Percentiles rank a stretch among this genome's conserved stretches.
Evolutionary conservation across 1,284 basidiomycete species (phyloP).

Genomic region (Cryptococcus sp.): DNA sequence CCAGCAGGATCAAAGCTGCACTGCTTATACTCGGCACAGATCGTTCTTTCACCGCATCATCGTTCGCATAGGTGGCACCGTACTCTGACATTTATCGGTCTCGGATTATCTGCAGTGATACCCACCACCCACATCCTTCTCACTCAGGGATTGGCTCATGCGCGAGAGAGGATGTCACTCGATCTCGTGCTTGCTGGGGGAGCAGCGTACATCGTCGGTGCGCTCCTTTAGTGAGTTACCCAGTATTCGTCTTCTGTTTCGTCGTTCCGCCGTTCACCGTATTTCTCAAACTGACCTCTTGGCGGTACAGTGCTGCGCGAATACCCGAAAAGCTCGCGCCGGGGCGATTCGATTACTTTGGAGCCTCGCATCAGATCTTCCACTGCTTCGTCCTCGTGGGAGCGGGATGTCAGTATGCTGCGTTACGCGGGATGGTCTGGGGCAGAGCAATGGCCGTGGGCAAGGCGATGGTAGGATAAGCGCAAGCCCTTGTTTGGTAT

Average conservation of each 20-base stretch:
- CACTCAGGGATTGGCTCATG: constrained; percentile 62
- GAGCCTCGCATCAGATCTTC: constrained; percentile 80
- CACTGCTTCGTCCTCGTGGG: constrained; percentile 78
- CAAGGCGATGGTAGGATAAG: constrained; percentile 3
- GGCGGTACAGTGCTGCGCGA: constrained; percentile 66
- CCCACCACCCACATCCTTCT: constrained; percentile 70
- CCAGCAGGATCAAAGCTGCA: not conserved
- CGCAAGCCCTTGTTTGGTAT: no score
- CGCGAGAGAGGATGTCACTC: constrained; percentile 67
- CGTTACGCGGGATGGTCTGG: constrained; percentile 46
- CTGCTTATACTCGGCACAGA: constrained; percentile 43
- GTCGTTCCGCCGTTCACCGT: not conserved
- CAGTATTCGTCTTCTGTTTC: not conserved
- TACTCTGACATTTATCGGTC: constrained; percentile 74
- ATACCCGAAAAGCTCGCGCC: constrained; percentile 77
- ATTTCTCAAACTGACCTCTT: not conserved
- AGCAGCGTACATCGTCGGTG: constrained; percentile 70
- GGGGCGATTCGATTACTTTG: constrained; percentile 77
- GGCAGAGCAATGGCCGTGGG: constrained; percentile 31
- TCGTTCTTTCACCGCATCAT: constrained; percentile 79
- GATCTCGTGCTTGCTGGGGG: constrained; percentile 68
- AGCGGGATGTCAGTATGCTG: constrained; percentile 70
- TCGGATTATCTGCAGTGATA: constrained; percentile 72
- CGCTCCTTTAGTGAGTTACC: constrained; percentile 71
- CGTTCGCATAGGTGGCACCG: constrained; percentile 73